Percentiles rank a stretch among this genome's conserved stretches.
Evolutionary conservation across 2,329 filamentous ascomycete species (phyloP).

Genomic region (Beauveria varroae): DNA sequence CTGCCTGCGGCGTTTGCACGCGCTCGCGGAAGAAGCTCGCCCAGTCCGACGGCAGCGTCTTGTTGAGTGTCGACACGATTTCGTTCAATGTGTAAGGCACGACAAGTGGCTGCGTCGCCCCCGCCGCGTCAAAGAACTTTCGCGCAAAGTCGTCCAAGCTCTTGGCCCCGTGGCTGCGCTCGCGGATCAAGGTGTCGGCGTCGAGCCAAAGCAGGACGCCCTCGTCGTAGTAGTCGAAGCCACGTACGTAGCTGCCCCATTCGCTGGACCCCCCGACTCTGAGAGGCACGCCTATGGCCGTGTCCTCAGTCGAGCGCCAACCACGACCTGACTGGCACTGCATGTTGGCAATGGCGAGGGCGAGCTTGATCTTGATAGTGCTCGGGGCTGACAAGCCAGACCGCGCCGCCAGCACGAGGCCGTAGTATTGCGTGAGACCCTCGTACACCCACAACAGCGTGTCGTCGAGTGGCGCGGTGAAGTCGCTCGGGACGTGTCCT

Average conservation of each 20-base stretch:
- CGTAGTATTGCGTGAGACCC: conserved; percentile 12
- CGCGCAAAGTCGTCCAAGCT: conserved; percentile 8
- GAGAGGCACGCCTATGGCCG: conserved; percentile 8
- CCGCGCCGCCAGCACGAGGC: conserved; percentile 6
- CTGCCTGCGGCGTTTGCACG: neutral
- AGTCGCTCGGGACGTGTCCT: conserved; percentile 9
- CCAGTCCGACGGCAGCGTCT: conserved; percentile 2
- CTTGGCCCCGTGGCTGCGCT: neutral
- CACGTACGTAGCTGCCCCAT: conserved; percentile 6
- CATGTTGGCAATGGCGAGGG: neutral
- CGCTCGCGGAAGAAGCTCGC: neutral
- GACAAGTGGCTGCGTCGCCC: neutral
- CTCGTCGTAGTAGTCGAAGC: conserved; percentile 9
- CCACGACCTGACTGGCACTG: conserved; percentile 3
- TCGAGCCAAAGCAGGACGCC: conserved; percentile 11
- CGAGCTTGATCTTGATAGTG: neutral
- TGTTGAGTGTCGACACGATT: conserved; percentile 1
- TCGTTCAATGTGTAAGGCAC: conserved; percentile 10
- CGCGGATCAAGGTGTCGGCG: conserved; percentile 10
- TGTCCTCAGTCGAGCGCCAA: conserved; percentile 12
- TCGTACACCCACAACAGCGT: conserved; percentile 12
- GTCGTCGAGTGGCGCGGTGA: conserved; percentile 10
- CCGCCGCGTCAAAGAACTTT: neutral
- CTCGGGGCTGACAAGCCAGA: neutral
- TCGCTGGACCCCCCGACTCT: neutral